These are phyloP conservation scores for Cordyceps cicadae DNA, from an alignment of 2,329 filamentous ascomycete species.

Conservation along the genomic window DNA sequence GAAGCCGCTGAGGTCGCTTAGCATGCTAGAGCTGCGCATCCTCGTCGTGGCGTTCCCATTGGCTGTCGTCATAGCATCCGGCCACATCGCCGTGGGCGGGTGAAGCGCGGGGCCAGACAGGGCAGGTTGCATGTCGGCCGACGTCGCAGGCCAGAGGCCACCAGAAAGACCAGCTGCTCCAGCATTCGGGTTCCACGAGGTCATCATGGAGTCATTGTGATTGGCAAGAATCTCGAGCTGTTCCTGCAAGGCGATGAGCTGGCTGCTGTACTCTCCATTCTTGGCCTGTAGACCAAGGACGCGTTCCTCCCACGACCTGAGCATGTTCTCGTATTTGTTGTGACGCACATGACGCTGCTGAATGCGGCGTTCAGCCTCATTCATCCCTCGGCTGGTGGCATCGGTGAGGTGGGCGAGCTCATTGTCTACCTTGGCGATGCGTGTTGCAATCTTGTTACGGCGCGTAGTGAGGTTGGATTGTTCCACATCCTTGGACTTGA, in stretches of 20 bases:
- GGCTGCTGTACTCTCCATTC: conserved; percentile 24
- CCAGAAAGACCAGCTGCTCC: conserved; percentile 21
- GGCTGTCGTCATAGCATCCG: background rate
- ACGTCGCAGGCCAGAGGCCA: conserved; percentile 29
- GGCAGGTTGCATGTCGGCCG: conserved; percentile 26
- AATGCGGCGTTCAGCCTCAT: conserved; percentile 53
- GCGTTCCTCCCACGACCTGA: conserved; percentile 35
- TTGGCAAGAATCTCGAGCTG: conserved; percentile 19
- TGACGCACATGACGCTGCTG: conserved; percentile 42
- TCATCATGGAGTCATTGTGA: background rate
- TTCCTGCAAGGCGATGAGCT: conserved; percentile 23
- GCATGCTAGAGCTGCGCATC: conserved; percentile 58
- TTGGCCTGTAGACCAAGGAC: conserved; percentile 30
- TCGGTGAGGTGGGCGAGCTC: conserved; percentile 63
- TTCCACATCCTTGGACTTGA: conserved; percentile 57
- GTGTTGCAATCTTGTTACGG: conserved; percentile 62
- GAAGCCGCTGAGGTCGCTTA: conserved; percentile 58
- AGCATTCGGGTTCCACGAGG: conserved; percentile 25
- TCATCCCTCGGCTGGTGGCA: conserved; percentile 56
- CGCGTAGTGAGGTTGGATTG: conserved; percentile 56
- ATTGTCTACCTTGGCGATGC: conserved; percentile 63
- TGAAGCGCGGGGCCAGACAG: conserved; percentile 19
- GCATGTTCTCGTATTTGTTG: conserved; percentile 35
- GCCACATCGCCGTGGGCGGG: background rate
- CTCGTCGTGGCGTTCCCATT: conserved; percentile 25